Evolutionary conservation across 495 filamentous ascomycete genomes (phyloP), one percentile per base, ranked within the genome.

Genomic region (Penicillium alfredii): DNA sequence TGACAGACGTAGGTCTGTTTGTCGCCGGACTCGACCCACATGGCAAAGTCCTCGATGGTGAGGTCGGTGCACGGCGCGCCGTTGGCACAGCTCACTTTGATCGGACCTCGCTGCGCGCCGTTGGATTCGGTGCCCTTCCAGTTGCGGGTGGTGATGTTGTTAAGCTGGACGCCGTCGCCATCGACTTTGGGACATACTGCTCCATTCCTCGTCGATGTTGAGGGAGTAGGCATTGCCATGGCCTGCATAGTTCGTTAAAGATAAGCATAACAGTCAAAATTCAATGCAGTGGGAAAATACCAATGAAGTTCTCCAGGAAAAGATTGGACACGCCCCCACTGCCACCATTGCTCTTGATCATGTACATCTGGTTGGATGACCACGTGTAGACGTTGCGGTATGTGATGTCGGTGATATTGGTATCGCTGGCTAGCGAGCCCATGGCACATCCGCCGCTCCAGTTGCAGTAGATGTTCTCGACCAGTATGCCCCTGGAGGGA

Each of bases 261-360:
- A 8, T 12, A 8, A 10, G n/a, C 8, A 14, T 19, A 12, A 3
- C 7, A 12, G 5, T 18, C 4, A 22, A 12, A 17, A 12, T 4
- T 13, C 9, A 8, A 4, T 27, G 44, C 54, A n/a, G n/a, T n/a
- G n/a, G n/a, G n/a, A n/a, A n/a, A n/a, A 26, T 66, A 70, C 49
- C 69, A 22, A 70, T 71, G 58, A 80, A 80, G 59, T 80, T 77
- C 36, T 74, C 63, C 18, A 79, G 68, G 10, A 67, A 35, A 10
- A 64, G 53, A 39, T 77, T 67, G n/a, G 61, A 60, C 8, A 78
- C 68, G n/a, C 59, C 62, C 9, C 76, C 76, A 40, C 56, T 70
- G 17, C 76, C 75, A 10, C 75, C 75, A 39, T 68, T 74, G 47
- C 61, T 67, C 55, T 80, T 81, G 58, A 81, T 72, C 73, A 81